Evolutionary conservation across 805 yeast genomes (phyloP).

Genomic region (Teunomyces atbi): DNA sequence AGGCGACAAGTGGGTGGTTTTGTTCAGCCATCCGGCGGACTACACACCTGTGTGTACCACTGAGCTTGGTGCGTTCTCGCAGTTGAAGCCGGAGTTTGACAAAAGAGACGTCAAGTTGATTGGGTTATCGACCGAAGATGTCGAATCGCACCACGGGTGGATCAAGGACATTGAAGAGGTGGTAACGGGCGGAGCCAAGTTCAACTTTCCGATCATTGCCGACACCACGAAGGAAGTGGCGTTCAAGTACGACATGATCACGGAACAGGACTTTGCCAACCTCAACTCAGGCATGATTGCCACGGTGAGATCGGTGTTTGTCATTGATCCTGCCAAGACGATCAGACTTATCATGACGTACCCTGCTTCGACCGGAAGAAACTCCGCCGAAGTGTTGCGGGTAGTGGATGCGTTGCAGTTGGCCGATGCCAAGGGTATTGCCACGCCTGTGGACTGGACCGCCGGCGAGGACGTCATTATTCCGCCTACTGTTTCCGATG

Average conservation of each 20-base stretch:
- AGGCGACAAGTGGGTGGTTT: slow-evolving; percentile 62
- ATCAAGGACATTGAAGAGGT: slow-evolving; percentile 70
- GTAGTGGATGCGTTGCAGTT: slow-evolving; percentile 68
- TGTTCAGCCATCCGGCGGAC: slow-evolving; percentile 76
- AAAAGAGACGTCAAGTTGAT: slow-evolving; percentile 64
- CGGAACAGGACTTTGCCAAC: slow-evolving; percentile 65
- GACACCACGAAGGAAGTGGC: slow-evolving; percentile 64
- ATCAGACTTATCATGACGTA: slow-evolving; percentile 62
- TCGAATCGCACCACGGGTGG: slow-evolving; percentile 64
- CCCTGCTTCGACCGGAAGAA: slow-evolving; percentile 75
- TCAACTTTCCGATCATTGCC: slow-evolving; percentile 67
- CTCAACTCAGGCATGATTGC: slow-evolving; percentile 63
- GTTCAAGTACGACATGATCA: slow-evolving; percentile 64
- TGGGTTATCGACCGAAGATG: slow-evolving; percentile 65
- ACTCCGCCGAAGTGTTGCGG: slow-evolving; percentile 71
- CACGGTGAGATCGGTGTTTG: slow-evolving; percentile 69
- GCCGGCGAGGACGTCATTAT: slow-evolving; percentile 73
- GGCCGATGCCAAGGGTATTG: slow-evolving; percentile 58
- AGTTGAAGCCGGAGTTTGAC: slow-evolving; percentile 65
- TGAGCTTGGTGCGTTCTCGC: slow-evolving; percentile 74
- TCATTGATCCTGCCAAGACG: slow-evolving; percentile 66
- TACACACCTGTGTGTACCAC: slow-evolving; percentile 81
- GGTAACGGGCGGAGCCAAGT: slow-evolving; percentile 49
- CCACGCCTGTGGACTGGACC: slow-evolving; percentile 73
- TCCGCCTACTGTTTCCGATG: slow-evolving; percentile 62